Percentiles rank a stretch among this genome's conserved stretches.
Evolutionary conservation across 805 yeast species (phyloP).

Genomic region (Yarrowia alimentaria): DNA sequence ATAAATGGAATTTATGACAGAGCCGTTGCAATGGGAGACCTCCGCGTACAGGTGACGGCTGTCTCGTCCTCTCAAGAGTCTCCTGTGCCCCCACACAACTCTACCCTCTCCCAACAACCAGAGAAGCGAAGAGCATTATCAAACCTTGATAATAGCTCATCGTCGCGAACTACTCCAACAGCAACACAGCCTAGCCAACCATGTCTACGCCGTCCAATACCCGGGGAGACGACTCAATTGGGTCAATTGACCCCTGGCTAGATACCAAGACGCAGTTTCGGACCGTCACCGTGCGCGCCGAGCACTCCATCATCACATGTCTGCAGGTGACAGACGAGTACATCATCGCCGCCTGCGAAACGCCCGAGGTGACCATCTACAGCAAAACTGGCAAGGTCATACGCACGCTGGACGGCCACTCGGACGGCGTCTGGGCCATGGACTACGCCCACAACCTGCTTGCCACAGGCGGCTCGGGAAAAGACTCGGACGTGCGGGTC

Average conservation of each 20-base stretch:
- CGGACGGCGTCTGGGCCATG: constrained; percentile 97
- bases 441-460: constrained; percentile 86
- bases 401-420: constrained; percentile 92
- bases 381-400: constrained; percentile 45
- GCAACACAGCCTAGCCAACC: background rate
- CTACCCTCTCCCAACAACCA: constrained; percentile 17
- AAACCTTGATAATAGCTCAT: constrained; percentile 23
- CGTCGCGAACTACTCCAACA: background rate
- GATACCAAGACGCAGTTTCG: constrained; percentile 11
- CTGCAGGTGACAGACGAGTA: constrained; percentile 41
- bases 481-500: constrained; percentile 96
- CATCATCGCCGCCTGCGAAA: constrained; percentile 46
- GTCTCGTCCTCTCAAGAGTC: no score
- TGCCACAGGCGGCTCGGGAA: constrained; percentile 93
- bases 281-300: constrained; percentile 34
- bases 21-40: no score
- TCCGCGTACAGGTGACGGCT: no score
- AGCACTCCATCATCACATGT: constrained; percentile 44
- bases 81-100: no score
- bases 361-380: constrained; percentile 46
- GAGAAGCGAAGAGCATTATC: constrained; percentile 22
- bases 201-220: background rate
- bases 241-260: constrained; percentile 22
- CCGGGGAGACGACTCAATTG: constrained; percentile 20
- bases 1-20: no score